phyloP scores from a whole-genome alignment of 2,329 filamentous ascomycete species.

The Lachnellula occidentalis region DNA sequence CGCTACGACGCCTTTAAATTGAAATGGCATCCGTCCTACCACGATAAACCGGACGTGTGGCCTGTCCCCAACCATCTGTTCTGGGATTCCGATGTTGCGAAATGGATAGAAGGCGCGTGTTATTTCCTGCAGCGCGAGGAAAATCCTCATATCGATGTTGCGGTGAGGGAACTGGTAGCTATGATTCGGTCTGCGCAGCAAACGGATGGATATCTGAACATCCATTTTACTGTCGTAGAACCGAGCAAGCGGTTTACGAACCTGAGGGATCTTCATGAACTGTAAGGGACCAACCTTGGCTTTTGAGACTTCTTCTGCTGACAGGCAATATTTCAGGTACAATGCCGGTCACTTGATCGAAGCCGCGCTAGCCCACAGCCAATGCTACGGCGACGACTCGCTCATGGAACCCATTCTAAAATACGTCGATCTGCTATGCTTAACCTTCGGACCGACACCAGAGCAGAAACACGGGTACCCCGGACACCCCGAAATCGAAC shows the following conservation, averaged over 20 bases:
- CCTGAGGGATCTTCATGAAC: constrained; percentile 55
- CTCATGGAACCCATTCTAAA: constrained; percentile 48
- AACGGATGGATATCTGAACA: constrained; percentile 56
- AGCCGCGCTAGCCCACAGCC: constrained; percentile 51
- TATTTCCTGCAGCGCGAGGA: constrained; percentile 44
- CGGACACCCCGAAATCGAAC: constrained; percentile 52
- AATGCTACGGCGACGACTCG: constrained; percentile 45
- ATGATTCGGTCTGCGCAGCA: constrained; percentile 54
- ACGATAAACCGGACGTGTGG: constrained; percentile 44
- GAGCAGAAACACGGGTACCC: constrained; percentile 53
- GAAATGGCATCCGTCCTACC: constrained; percentile 50
- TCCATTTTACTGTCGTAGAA: constrained; percentile 56
- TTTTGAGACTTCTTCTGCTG: not conserved
- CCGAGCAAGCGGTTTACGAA: constrained; percentile 52
- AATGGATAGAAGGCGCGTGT: constrained; percentile 59
- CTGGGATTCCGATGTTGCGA: constrained; percentile 53
- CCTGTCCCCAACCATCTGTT: constrained; percentile 54
- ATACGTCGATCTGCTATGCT: constrained; percentile 48
- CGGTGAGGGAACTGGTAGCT: constrained; percentile 49
- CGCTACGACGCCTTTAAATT: constrained; percentile 53
- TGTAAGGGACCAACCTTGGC: constrained; percentile 35
- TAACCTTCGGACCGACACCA: constrained; percentile 45
- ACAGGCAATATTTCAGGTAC: constrained; percentile 37
- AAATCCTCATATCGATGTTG: constrained; percentile 42
- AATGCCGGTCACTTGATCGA: constrained; percentile 59